Conservation (phyloP, 139 green algal species). For the Medakamo hakoo region DNA sequence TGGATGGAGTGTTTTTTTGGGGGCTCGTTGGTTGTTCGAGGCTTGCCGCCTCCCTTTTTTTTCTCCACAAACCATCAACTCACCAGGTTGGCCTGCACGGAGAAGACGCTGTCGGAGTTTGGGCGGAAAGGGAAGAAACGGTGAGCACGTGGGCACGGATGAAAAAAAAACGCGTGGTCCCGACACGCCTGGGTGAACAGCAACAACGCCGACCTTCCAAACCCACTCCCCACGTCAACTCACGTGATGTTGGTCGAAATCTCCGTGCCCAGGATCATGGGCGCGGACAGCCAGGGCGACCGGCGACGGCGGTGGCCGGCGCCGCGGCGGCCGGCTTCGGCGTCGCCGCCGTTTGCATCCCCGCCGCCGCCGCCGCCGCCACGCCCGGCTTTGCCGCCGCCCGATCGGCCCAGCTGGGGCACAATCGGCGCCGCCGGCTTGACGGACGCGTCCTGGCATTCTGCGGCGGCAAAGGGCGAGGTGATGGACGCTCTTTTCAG, state of each 20-base stretch:
- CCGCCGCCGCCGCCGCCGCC: too few relatives aligned
- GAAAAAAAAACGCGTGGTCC: too few relatives aligned
- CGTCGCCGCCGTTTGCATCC: too few relatives aligned
- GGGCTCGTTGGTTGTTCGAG: not conserved
- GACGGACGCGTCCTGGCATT: too few relatives aligned
- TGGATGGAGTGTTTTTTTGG: not conserved
- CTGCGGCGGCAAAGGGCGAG: too few relatives aligned
- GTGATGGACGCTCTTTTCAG: too few relatives aligned
- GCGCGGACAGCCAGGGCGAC: not conserved
- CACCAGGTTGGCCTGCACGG: not conserved
- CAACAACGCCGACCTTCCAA: not conserved
- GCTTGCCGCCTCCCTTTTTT: not conserved
- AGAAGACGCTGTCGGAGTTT: not conserved
- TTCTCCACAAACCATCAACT: not conserved
- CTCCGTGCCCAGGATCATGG: not conserved
- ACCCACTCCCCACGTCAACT: not conserved
- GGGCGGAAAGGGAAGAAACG: not conserved
- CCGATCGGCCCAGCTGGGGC: too few relatives aligned
- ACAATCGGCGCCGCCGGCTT: too few relatives aligned
- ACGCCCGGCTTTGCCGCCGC: too few relatives aligned
- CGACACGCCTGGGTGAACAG: too few relatives aligned
- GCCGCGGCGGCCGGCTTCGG: too few relatives aligned
- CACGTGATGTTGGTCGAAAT: not conserved
- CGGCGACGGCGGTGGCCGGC: too few relatives aligned
- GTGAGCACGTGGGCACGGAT: not conserved